phyloP scores from a whole-genome alignment of 139 green algal species.

The Pleodorina starrii region DNA sequence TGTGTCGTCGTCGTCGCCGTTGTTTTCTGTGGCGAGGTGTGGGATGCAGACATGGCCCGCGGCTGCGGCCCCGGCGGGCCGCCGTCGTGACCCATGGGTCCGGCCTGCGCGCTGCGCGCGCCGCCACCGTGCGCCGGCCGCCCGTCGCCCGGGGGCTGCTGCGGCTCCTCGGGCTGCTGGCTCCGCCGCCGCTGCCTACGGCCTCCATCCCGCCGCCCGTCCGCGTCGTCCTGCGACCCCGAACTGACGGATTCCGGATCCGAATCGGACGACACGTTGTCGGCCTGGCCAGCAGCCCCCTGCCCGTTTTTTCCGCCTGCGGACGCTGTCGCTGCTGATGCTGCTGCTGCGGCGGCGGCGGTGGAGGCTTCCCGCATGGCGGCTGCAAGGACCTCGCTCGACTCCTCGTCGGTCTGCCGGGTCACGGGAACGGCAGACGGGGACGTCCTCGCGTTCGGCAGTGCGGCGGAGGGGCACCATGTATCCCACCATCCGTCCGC shows the following conservation, averaged over 20 bases:
- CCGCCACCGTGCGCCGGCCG: neutral
- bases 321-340: too few relatives aligned
- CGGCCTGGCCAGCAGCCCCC: neutral
- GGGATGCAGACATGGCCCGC: conserved; percentile 4
- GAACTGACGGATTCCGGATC: conserved; percentile 33
- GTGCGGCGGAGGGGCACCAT: too few relatives aligned
- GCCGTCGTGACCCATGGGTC: neutral
- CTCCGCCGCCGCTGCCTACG: too few relatives aligned
- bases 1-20: too few relatives aligned
- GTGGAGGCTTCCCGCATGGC: conserved; percentile 15
- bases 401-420: conserved; percentile 39
- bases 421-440: too few relatives aligned
- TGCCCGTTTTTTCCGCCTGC: neutral
- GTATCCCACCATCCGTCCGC: too few relatives aligned
- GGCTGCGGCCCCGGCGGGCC: neutral
- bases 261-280: neutral
- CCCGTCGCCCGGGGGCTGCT: too few relatives aligned
- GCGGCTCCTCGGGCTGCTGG: too few relatives aligned
- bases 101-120: neutral
- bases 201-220: too few relatives aligned
- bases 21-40: neutral
- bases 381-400: neutral
- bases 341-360: neutral
- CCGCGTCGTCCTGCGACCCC: neutral
- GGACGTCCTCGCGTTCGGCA: too few relatives aligned